Base-by-base conservation (phyloP, 371 early-diverging fungal species). In the Pancytospora epiphaga region DNA sequence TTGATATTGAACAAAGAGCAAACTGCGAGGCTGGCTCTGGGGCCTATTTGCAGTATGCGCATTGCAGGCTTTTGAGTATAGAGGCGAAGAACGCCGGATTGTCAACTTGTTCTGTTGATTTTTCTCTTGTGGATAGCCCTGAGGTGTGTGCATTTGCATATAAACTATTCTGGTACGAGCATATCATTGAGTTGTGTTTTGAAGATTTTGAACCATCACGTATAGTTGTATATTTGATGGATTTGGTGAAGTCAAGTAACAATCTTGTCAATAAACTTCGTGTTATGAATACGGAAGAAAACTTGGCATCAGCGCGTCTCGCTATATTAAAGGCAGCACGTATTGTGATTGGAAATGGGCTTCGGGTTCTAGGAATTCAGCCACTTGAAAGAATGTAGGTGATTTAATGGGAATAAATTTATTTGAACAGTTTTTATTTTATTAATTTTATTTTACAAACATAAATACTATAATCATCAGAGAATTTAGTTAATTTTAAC, bases 21-120 rank as follows among this genome's bases (percentile, higher is more conserved):
- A 93, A 95, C 89, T 88, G 92, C 79, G 85, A 88, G 66, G 93
- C 93, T 76, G 94, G 94, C 81, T 96, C 95, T 61, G 99, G 98
- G 18, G 94, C 96, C 49, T 97, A 95, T 83, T 85, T 97, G 22
- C 97, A 96, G 85, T 82, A 80, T 66, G 78, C 83, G 1, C 74
- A 78, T 63, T 80, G 81, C 70, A 58, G 82, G 51, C 61, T 98
- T 89, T 38, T 25, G 36, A 76, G 78, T 54, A 82, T 82, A 78
- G 90, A 94, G 38, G 91, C 93, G 3, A 65, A 32, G 3, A 77
- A 80, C 58, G 50, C 3, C 29, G 84, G 82, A 0, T n/a, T 73
- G 50, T 62, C 36, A 6, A 40, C 68, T 22, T 51, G 52, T 15
- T 43, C 62, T 58, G 9, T 50, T 29, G 49, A 58, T 9, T 73